These are phyloP conservation scores for Cryphonectria naterciae DNA, from an alignment of 2,329 filamentous ascomycete genomes.

Conservation along the genomic window DNA sequence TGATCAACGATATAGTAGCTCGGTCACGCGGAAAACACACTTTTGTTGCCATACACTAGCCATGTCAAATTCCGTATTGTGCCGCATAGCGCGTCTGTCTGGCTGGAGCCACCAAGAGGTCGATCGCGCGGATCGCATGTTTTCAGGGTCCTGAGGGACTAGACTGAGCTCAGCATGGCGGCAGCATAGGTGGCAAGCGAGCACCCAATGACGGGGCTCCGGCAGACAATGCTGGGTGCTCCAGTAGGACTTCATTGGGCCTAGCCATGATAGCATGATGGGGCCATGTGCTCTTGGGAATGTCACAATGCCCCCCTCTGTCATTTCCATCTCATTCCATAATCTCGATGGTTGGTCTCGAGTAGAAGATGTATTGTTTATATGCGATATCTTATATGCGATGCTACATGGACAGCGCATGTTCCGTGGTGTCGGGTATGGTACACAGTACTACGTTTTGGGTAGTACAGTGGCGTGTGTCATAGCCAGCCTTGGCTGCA, in stretches of 20 bases:
- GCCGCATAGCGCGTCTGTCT: slow-evolving; percentile 2
- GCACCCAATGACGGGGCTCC: background rate
- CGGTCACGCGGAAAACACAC: background rate
- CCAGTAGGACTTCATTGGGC: slow-evolving; percentile 9
- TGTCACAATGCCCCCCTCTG: background rate
- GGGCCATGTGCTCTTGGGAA: background rate
- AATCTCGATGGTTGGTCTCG: background rate
- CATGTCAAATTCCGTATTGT: background rate
- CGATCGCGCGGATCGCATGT: background rate
- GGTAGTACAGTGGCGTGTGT: too few relatives aligned
- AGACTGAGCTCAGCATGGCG: background rate
- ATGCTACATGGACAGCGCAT: too few relatives aligned
- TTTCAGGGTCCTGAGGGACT: slow-evolving; percentile 11
- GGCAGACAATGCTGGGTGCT: background rate
- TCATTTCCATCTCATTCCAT: background rate
- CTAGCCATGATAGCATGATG: background rate
- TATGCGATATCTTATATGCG: too few relatives aligned
- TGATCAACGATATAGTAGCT: background rate
- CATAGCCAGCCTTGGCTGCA: too few relatives aligned
- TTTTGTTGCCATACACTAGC: background rate
- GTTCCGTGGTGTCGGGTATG: too few relatives aligned
- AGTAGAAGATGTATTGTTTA: background rate
- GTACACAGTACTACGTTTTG: too few relatives aligned
- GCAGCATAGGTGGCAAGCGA: background rate
- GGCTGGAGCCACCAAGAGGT: background rate